A percentile compares a stretch with the other conserved stretches of the same genome.
phyloP scores from a whole-genome alignment of 1,284 basidiomycete genomes.

The Cryptococcus sp. region DNA sequence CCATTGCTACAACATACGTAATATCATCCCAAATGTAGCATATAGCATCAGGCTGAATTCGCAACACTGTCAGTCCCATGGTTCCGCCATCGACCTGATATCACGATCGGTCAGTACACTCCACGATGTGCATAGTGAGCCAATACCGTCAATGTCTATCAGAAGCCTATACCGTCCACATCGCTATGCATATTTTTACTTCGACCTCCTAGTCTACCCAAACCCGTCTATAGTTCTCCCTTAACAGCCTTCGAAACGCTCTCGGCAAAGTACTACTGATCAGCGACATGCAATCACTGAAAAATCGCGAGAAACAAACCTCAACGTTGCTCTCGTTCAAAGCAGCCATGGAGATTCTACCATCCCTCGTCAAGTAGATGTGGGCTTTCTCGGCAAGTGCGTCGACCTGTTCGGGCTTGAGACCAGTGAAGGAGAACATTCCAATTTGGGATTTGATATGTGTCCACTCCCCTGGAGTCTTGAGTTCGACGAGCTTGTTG shows the following conservation, averaged over 20 bases:
- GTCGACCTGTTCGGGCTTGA: conserved; percentile 78
- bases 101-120: no score
- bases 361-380: conserved; percentile 68
- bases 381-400: conserved; percentile 85
- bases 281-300: not conserved
- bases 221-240: conserved; percentile 59
- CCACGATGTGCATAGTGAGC: no score
- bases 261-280: conserved; percentile 68
- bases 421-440: conserved; percentile 73
- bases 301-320: conserved; percentile 16
- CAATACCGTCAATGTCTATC: no score
- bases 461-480: conserved; percentile 91
- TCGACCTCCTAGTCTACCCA: no score
- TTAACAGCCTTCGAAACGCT: conserved; percentile 77
- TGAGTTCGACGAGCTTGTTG: conserved; percentile 70
- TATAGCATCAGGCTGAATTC: no score
- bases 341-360: conserved; percentile 94
- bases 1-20: no score
- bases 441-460: conserved; percentile 95
- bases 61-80: no score
- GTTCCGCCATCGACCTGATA: no score
- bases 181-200: no score
- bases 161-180: no score
- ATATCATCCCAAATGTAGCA: no score
- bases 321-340: conserved; percentile 84